Percentiles rank a stretch among this genome's conserved stretches.
phyloP scores from a whole-genome alignment of 2,329 filamentous ascomycete genomes.

The Raffaelea arxii region DNA sequence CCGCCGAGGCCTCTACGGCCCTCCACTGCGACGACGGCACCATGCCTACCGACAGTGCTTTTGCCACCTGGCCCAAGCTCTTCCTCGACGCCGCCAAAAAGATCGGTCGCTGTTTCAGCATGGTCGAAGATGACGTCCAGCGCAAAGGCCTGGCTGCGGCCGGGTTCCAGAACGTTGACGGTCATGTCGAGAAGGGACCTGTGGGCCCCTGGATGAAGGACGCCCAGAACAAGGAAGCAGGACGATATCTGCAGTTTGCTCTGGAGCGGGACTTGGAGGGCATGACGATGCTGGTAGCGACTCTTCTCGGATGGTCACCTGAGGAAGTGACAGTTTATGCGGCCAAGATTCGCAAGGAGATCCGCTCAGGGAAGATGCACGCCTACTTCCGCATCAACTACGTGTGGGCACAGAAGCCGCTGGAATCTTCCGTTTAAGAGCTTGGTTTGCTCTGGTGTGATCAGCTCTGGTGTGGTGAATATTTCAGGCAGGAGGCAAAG shows the following conservation, averaged over 20 bases:
- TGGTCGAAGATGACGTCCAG: background rate
- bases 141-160: background rate
- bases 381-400: background rate
- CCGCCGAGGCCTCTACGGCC: conserved; percentile 7
- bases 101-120: background rate
- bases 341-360: background rate
- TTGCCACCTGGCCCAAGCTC: background rate
- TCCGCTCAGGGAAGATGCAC: background rate
- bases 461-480: conserved; percentile 16
- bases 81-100: background rate
- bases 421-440: background rate
- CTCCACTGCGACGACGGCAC: conserved; percentile 17
- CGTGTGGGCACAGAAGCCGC: background rate
- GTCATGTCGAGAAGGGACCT: background rate
- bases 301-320: background rate
- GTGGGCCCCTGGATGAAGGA: background rate
- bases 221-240: background rate
- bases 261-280: background rate
- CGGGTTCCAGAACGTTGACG: background rate
- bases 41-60: background rate
- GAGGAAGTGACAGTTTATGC: background rate
- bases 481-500: too few relatives aligned
- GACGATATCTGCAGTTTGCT: background rate
- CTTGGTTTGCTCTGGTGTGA: too few relatives aligned
- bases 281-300: background rate